Evolutionary conservation across 768 basidiomycete genomes (phyloP), one percentile per base, ranked within the genome.

Genomic region (Agrocybe pediades): DNA sequence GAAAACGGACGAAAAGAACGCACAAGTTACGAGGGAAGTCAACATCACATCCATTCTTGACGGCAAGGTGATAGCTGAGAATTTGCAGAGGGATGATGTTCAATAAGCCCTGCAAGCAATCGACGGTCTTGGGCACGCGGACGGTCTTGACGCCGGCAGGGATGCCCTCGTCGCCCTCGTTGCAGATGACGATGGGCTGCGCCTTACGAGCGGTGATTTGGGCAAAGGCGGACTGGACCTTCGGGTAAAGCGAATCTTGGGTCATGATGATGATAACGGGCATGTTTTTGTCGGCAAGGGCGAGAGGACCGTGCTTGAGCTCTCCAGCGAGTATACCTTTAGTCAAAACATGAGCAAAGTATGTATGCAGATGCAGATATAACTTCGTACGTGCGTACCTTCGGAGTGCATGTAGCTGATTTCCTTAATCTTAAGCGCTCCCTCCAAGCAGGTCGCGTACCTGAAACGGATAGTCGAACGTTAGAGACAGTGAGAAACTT

Each of bases 241-340:
- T 98, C 66, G 95, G 94, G 75, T 98, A 98, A 21, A 98, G 78
- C 41, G 95, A 97, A 74, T 99, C 97, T 60, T 92, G 89, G 24
- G 97, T 99, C 97, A 99, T 99, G 75, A 99, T 86, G 74, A 99
- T 93, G 77, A 98, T 98, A 62, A 98, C 93, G 39, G 94, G 85
- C 90, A 97, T 93, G 76, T 96, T 95, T 76, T 98, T 96, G 68
- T 99, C 97, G 64, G 98, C 90, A 61, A 99, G 76, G 49, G 97
- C 97, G 51, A 99, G 86, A 51, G 97, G 97, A 41, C 97, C 97
- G 68, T 99, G 97, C 79, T 99, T 99, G 60, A 99, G 79, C 77
- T 99, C 97, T 62, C 97, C 97, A 20, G 97, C 97, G 52, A 99
- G 86, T 69, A 98, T 98, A 68, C 90, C 90, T 79, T 42, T 8